Conservation (phyloP, 2,329 filamentous ascomycete genomes). For the Sarocladiaceae sp. region DNA sequence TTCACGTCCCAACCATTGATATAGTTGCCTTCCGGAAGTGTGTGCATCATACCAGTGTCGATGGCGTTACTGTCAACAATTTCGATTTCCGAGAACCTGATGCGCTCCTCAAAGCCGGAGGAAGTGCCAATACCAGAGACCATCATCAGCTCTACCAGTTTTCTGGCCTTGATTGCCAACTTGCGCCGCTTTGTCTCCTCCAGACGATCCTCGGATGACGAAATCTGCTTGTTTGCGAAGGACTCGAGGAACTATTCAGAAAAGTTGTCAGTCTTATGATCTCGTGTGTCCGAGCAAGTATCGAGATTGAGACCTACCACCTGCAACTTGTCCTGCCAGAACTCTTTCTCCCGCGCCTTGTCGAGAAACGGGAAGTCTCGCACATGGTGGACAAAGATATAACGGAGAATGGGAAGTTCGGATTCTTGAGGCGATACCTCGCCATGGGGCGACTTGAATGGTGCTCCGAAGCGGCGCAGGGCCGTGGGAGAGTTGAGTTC, state of each 20-base stretch:
- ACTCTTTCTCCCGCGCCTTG: slow-evolving; percentile 96
- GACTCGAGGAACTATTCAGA: slow-evolving; percentile 79
- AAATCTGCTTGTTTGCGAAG: slow-evolving; percentile 95
- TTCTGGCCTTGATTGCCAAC: slow-evolving; percentile 86
- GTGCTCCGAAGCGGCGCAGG: slow-evolving; percentile 89
- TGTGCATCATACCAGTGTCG: slow-evolving; percentile 81
- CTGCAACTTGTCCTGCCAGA: slow-evolving; percentile 98
- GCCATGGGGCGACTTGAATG: slow-evolving; percentile 87
- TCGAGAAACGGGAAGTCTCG: slow-evolving; percentile 97
- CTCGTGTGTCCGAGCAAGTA: background rate
- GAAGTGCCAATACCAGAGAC: slow-evolving; percentile 94
- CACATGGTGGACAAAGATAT: slow-evolving; percentile 97
- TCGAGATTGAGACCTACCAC: slow-evolving; percentile 52
- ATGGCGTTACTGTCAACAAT: slow-evolving; percentile 92
- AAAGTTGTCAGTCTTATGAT: background rate
- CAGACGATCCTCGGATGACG: slow-evolving; percentile 89
- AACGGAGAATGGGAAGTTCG: slow-evolving; percentile 86
- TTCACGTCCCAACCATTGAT: slow-evolving; percentile 98
- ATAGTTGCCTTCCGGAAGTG: slow-evolving; percentile 83
- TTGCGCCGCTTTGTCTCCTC: slow-evolving; percentile 96
- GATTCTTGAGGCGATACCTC: slow-evolving; percentile 93
- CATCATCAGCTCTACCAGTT: slow-evolving; percentile 99
- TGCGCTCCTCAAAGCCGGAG: slow-evolving; percentile 95
- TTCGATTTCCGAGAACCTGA: slow-evolving; percentile 94
- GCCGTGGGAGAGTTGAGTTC: slow-evolving; percentile 95